Base-by-base conservation (phyloP, 345 rosid species). In the Lepidium africanum region DNA sequence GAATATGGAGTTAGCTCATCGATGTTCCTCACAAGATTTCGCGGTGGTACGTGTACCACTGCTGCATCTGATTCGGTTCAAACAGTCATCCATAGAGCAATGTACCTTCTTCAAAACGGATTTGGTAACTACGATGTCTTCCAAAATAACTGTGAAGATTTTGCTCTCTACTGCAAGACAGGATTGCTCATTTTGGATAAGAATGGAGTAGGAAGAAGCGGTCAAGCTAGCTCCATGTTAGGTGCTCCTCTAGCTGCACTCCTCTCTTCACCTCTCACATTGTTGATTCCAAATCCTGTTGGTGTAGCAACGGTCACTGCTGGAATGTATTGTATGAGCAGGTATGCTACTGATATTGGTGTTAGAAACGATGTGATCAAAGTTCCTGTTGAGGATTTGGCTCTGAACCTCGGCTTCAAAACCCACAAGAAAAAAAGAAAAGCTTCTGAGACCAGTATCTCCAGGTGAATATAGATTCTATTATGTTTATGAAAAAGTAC, bases 21-120 rank as follows among this genome's bases (percentile, higher is more conserved):
- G 0, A 65, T 86, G 33, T 94, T 94, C 76, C 80, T 91, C 30
- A 79, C 91, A 47, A 91, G 86, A 80, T 33, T 91, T 46, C 89
- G 96, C 0, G 90, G 97, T 12, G 99, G 99, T 53, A 94, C 97
- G 0, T 94, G 99, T 85, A 84, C 97, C 12, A 94, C 91, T 0
- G 96, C 97, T 30, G 6, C 76, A 43, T 81, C 90, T 46, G 99
- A 94, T 63, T 78, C 76, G 6, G 53, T 83, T n/a, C 83, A 79
- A 65, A 54, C 74, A 10, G 95, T 87, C n/a, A 63, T 91, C 70
- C 91, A 89, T 57, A 76, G 97, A 54, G 92, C 99, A 67, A 91
- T 94, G 96, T 77, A 91, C 79, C 99, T 94, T 65, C 94, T 94
- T 56, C 97, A 94, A 59, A 89, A 89, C 68, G 97, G 97, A n/a